phyloP scores from a whole-genome alignment of 2,329 filamentous ascomycete genomes.

The Colletotrichum sp. region DNA sequence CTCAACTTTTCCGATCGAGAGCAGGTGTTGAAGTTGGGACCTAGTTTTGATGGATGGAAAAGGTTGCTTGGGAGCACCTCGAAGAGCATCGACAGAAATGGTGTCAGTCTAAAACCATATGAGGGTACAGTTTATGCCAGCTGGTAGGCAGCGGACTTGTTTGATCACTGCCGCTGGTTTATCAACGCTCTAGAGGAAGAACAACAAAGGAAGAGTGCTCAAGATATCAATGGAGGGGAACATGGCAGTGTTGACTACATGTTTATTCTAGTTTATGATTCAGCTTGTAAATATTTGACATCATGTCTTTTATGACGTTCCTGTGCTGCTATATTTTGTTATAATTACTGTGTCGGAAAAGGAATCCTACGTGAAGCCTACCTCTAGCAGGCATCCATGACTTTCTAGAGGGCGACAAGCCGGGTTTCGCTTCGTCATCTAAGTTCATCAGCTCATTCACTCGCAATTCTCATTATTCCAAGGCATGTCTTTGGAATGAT shows the following conservation, averaged over 20 bases:
- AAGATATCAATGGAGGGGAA: not conserved
- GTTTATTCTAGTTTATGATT: not conserved
- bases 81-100: not conserved
- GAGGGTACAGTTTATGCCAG: not conserved
- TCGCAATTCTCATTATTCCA: not conserved
- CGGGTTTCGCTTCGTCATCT: not conserved
- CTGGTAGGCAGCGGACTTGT: not conserved
- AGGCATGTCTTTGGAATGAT: fast-evolving
- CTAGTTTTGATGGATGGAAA: not conserved
- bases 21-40: not conserved
- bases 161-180: not conserved
- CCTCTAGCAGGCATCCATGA: not conserved
- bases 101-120: not conserved
- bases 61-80: not conserved
- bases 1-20: conserved; percentile 17
- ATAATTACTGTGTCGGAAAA: not conserved
- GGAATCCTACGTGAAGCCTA: not conserved
- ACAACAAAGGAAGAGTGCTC: not conserved
- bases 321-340: not conserved
- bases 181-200: not conserved
- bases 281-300: not conserved
- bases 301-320: not conserved
- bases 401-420: not conserved
- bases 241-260: not conserved
- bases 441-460: not conserved